A percentile compares a stretch with the other conserved stretches of the same genome.
These are phyloP conservation scores for Calocera cornea DNA, from an alignment of 768 basidiomycete genomes.

Conservation along the genomic window DNA sequence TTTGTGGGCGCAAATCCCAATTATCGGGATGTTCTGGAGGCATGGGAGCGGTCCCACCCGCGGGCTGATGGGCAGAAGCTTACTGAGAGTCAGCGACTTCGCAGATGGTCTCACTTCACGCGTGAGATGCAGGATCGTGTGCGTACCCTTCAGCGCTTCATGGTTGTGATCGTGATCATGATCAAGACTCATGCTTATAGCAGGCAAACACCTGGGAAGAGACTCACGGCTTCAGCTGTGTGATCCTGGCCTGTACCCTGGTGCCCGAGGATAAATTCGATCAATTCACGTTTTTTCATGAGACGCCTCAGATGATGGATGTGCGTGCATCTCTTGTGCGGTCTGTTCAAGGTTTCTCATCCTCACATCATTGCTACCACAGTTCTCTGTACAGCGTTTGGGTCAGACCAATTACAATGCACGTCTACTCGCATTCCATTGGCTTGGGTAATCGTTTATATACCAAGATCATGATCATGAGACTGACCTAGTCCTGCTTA, in stretches of 20 bases:
- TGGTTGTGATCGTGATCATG: background rate
- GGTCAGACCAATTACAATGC: background rate
- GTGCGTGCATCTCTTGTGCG: background rate
- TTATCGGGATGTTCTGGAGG: background rate
- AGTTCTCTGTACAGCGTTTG: background rate
- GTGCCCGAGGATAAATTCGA: background rate
- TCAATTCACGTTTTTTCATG: background rate
- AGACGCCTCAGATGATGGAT: background rate
- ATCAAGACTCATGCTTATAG: background rate
- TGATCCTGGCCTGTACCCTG: background rate
- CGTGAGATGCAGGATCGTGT: background rate
- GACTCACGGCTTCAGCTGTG: background rate
- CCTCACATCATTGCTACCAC: background rate
- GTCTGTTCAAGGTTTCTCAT: background rate
- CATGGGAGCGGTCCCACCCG: background rate
- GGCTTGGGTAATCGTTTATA: background rate
- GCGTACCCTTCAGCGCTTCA: background rate
- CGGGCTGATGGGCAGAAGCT: background rate
- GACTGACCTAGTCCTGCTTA: background rate
- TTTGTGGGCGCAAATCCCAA: background rate
- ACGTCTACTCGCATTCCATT: background rate
- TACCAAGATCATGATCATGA: background rate
- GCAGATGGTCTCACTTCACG: background rate
- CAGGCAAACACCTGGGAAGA: conserved; percentile 2
- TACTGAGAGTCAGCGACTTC: background rate